Base-by-base conservation (phyloP, 768 basidiomycete species). In the Podaxis rugospora region DNA sequence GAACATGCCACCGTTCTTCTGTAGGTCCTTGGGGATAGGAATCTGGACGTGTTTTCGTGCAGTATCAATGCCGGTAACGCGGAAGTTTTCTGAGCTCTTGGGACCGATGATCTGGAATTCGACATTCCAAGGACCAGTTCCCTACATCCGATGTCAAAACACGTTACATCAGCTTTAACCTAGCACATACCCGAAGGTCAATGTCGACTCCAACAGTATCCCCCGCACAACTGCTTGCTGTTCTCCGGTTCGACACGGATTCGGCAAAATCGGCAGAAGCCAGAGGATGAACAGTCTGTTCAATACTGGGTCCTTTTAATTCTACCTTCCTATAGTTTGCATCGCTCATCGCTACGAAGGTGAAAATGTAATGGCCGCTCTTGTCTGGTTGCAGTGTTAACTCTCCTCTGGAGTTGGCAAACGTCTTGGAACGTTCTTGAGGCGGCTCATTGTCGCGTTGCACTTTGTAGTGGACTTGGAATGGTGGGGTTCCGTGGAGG, bases 321-420 rank as follows among this genome's bases (percentile, higher is more conserved):
- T 85, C 83, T 27, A 93, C 80, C 65, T 84, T 86, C 66, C 84
- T 82, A 73, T 98, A 98, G 70, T 95, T 86, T 9, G 82, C 79
- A 70, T 98, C 95, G 69, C 89, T 91, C 62, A 98, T 74, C 35
- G 87, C 80, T 6, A 81, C 74, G 74, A 95, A 94, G 0, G 80
- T 84, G 75, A 95, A 98, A 7, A 83, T 83, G 71, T 97, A 98
- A 66, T 90, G 88, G 6, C 95, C 95, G 62, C 92, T 95, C 52
- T 85, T 83, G 42, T 95, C 89, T 2, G 96, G 95, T 70, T 93
- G 89, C 14, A 96, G 74, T 6, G 86, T 88, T 58, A 97, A 75
- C 68, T 94, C 90, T 37, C 90, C 92, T 46, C 92, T 83, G 6
- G 90, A 86, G n/a, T 76, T 78, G 14, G 83, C 70, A 67, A 91